These are phyloP conservation scores for Sorghum bicolor DNA, from an alignment of 176 grass and related monocot species.

Conservation along the genomic window DNA sequence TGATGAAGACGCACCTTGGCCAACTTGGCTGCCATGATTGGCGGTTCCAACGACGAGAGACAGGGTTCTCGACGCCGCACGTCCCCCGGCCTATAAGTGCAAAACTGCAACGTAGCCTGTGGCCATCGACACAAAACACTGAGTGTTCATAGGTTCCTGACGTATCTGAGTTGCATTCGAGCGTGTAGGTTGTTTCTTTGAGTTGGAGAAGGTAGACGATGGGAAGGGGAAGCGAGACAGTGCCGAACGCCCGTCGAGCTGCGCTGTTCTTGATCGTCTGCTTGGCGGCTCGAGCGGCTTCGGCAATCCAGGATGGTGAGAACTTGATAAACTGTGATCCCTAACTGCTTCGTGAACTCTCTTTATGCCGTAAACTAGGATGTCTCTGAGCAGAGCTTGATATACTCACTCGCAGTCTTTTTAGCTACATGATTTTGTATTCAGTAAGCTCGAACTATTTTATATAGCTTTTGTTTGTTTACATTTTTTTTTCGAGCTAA, in stretches of 20 bases:
- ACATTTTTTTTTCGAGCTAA: neutral
- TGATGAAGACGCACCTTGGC: neutral
- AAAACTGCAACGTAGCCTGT: neutral
- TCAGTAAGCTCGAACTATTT: neutral
- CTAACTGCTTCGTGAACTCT: too few species aligned
- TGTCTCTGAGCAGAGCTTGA: neutral
- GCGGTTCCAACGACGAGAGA: neutral
- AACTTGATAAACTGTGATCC: too few species aligned
- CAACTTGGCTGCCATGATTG: constrained; percentile 29
- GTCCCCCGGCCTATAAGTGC: constrained; percentile 1
- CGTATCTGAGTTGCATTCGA: neutral
- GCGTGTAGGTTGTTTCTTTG: neutral
- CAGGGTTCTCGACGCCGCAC: neutral
- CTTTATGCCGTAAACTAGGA: neutral
- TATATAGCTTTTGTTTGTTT: neutral
- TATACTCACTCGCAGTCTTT: neutral
- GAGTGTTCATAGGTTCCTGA: neutral
- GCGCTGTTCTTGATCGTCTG: constrained; percentile 21
- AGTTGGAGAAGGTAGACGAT: neutral
- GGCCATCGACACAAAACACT: neutral
- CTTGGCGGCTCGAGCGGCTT: constrained; percentile 8
- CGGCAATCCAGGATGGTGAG: constrained; percentile 38
- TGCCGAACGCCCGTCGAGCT: neutral
- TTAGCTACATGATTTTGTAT: too few species aligned
- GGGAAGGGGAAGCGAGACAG: neutral